phyloP scores from a whole-genome alignment of 805 yeast genomes.

The Yarrowia sp. region DNA sequence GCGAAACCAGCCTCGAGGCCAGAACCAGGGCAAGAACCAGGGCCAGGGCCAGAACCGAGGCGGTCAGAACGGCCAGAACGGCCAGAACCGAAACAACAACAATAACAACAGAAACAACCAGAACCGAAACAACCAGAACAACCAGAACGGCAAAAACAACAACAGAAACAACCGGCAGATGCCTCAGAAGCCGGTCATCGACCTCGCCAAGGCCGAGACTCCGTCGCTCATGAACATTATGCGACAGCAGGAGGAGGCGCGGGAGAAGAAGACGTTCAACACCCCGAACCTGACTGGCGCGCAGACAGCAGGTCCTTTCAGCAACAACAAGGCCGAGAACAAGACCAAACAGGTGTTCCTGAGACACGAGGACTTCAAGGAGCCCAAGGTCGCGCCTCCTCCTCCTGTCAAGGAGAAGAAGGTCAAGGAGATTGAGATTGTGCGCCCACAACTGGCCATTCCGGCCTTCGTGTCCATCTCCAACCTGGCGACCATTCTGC shows the following conservation, averaged over 20 bases:
- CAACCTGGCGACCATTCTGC: conserved; percentile 69
- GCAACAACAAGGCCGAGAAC: background rate
- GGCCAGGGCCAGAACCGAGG: background rate
- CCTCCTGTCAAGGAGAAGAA: conserved; percentile 11
- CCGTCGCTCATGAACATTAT: conserved; percentile 1
- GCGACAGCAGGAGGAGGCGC: conserved; percentile 3
- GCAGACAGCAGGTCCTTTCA: too few relatives aligned
- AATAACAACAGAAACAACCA: background rate
- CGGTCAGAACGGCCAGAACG: background rate
- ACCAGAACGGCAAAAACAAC: background rate
- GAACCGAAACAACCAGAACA: background rate
- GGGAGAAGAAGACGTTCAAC: background rate
- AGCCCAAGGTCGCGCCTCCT: background rate
- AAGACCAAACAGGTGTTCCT: background rate
- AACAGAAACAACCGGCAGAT: background rate
- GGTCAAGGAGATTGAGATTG: conserved; percentile 27
- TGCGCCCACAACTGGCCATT: conserved; percentile 38
- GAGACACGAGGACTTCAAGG: background rate
- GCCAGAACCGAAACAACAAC: background rate
- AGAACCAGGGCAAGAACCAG: background rate
- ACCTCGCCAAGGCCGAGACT: background rate
- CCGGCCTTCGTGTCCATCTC: conserved; percentile 80
- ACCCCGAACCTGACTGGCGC: too few relatives aligned
- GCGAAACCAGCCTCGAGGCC: background rate
- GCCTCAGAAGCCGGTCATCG: background rate